A percentile compares a stretch with the other conserved stretches of the same genome.
These are phyloP conservation scores for Starmera dryadoides DNA, from an alignment of 805 yeast genomes.

Conservation along the genomic window DNA sequence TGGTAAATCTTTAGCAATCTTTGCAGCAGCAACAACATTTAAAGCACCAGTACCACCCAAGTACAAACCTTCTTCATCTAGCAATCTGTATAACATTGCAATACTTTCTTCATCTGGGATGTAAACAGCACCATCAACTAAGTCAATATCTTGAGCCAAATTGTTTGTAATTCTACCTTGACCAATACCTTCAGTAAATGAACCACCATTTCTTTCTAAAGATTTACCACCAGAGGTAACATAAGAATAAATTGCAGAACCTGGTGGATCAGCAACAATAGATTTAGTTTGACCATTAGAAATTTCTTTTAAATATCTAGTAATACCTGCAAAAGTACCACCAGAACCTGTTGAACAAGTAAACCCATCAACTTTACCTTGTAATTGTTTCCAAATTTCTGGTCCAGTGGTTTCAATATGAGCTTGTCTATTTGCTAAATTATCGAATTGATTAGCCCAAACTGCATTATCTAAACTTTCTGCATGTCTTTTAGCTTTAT, in stretches of 20 bases:
- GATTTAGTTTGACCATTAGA: conserved; percentile 56
- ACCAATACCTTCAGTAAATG: conserved; percentile 95
- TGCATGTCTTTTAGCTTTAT: conserved; percentile 82
- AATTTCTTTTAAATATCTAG: conserved; percentile 68
- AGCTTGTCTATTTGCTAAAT: conserved; percentile 79
- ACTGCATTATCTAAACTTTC: conserved; percentile 70
- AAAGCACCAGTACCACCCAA: conserved; percentile 88
- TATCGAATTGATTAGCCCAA: conserved; percentile 92
- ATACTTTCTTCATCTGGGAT: conserved; percentile 78
- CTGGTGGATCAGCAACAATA: conserved; percentile 89
- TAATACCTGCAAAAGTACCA: conserved; percentile 83
- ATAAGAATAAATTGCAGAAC: conserved; percentile 76
- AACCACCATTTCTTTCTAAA: conserved; percentile 68
- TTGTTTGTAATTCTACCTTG: conserved; percentile 90
- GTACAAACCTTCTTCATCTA: conserved; percentile 87
- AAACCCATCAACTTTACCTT: conserved; percentile 75
- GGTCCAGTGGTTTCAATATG: conserved; percentile 91
- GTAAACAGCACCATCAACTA: conserved; percentile 73
- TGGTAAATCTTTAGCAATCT: conserved; percentile 69
- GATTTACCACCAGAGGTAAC: conserved; percentile 63
- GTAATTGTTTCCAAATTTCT: conserved; percentile 80
- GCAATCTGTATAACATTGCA: conserved; percentile 71
- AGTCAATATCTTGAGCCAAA: conserved; percentile 60
- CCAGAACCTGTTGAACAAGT: conserved; percentile 93
- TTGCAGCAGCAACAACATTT: conserved; percentile 83